phyloP scores from a whole-genome alignment of 2,329 filamentous ascomycete species.

The Colletotrichum sp. region DNA sequence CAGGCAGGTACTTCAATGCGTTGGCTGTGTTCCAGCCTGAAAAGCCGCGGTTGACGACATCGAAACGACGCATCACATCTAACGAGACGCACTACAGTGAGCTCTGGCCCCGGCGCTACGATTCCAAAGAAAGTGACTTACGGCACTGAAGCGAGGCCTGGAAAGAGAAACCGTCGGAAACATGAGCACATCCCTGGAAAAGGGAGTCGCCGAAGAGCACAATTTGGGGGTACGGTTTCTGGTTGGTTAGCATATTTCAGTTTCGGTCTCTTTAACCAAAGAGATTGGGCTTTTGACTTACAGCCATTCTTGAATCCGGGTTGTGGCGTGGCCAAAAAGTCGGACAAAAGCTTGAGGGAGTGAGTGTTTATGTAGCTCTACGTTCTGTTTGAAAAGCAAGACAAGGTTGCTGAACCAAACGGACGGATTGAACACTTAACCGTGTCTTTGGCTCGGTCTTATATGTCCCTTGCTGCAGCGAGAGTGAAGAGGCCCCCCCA shows the following conservation, averaged over 20 bases:
- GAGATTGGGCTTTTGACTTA: background rate
- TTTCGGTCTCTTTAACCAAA: background rate
- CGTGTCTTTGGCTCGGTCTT: background rate
- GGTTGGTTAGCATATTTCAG: background rate
- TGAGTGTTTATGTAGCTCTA: background rate
- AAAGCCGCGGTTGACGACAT: conserved; percentile 88
- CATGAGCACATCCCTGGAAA: conserved; percentile 69
- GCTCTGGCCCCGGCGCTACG: conserved; percentile 39
- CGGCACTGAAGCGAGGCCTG: conserved; percentile 73
- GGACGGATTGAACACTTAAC: background rate
- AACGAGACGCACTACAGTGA: conserved; percentile 18
- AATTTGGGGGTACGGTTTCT: conserved; percentile 66
- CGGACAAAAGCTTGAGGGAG: background rate
- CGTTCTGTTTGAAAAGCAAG: background rate
- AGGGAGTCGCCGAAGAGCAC: conserved; percentile 92
- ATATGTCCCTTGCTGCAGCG: background rate
- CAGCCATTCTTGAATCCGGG: background rate
- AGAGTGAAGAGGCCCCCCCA: background rate
- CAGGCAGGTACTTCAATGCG: conserved; percentile 70
- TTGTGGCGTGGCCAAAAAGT: background rate
- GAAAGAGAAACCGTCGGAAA: conserved; percentile 74
- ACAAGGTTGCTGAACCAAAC: background rate
- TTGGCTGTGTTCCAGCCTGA: conserved; percentile 86
- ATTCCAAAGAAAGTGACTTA: conserved; percentile 51
- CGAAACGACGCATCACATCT: conserved; percentile 79